Percentiles rank a stretch among this genome's conserved stretches.
Conservation (phyloP, 164 flowering plant species). For the Aristolochia fimbriata region DNA sequence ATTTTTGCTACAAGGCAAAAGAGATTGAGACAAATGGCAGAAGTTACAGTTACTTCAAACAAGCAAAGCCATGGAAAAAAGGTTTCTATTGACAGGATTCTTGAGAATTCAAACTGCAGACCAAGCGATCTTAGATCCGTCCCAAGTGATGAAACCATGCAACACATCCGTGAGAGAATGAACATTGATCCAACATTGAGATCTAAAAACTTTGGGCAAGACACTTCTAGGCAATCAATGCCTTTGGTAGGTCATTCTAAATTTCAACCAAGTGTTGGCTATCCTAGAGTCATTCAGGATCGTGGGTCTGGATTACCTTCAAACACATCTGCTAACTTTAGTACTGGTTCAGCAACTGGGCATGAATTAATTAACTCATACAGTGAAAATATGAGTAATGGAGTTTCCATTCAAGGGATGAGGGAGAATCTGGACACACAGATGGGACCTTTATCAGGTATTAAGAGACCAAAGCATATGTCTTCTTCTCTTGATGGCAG, state of each 20-base stretch:
- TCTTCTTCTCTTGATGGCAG: slow-evolving; percentile 37
- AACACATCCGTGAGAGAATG: slow-evolving; percentile 31
- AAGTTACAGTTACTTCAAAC: slow-evolving; percentile 48
- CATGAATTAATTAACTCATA: slow-evolving; percentile 60
- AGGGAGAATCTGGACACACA: slow-evolving; percentile 62
- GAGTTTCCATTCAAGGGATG: slow-evolving; percentile 39
- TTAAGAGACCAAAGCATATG: slow-evolving; percentile 47
- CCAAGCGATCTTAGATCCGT: slow-evolving; percentile 38
- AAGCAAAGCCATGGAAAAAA: slow-evolving; percentile 65
- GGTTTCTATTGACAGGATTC: slow-evolving; percentile 53
- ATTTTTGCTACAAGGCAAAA: slow-evolving; percentile 42
- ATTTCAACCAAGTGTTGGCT: slow-evolving; percentile 34
- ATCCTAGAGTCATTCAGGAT: slow-evolving; percentile 42
- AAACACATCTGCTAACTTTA: slow-evolving; percentile 22
- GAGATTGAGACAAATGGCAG: slow-evolving; percentile 59
- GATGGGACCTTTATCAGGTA: slow-evolving; percentile 34
- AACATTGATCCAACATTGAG: slow-evolving; percentile 28
- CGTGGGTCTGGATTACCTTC: slow-evolving; percentile 32
- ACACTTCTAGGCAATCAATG: slow-evolving; percentile 32
- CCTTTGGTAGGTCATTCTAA: slow-evolving; percentile 39
- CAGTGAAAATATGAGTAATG: slow-evolving; percentile 32
- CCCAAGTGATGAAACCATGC: slow-evolving; percentile 28
- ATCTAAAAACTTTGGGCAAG: slow-evolving; percentile 32
- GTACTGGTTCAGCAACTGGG: slow-evolving; percentile 27
- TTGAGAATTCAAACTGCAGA: slow-evolving; percentile 42